phyloP scores from a whole-genome alignment of 1,284 basidiomycete genomes.

The Singerocomus rubriflavus region DNA sequence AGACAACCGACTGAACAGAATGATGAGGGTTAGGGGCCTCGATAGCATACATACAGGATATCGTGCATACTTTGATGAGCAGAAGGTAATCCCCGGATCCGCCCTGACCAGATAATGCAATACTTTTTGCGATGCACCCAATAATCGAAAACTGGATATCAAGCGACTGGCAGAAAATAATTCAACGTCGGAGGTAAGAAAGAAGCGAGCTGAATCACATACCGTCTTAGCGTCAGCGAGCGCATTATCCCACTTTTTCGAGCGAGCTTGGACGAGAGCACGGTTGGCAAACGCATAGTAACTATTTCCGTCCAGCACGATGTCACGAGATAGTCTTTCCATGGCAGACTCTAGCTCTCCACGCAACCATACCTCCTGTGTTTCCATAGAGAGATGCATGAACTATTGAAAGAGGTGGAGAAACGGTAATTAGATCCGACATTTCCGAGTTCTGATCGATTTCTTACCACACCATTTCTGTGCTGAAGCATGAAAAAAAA shows the following conservation, averaged over 20 bases:
- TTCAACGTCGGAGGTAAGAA: neutral
- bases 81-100: slow-evolving; percentile 16
- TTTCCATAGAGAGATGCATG: slow-evolving; percentile 4
- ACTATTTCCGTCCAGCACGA: slow-evolving; percentile 10
- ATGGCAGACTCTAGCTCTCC: slow-evolving; percentile 2
- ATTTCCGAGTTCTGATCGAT: neutral
- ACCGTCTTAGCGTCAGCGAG: slow-evolving; percentile 20
- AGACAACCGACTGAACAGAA: slow-evolving; percentile 10
- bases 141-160: slow-evolving; percentile 14
- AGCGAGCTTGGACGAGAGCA: slow-evolving; percentile 13
- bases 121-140: slow-evolving; percentile 19
- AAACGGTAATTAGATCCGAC: neutral
- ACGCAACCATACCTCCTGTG: slow-evolving; percentile 7
- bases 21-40: neutral
- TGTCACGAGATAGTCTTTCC: slow-evolving; percentile 14
- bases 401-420: slow-evolving; percentile 4
- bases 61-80: slow-evolving; percentile 14
- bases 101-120: slow-evolving; percentile 14
- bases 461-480: slow-evolving; percentile 8
- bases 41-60: neutral
- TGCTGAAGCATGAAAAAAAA: neutral
- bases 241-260: slow-evolving; percentile 7
- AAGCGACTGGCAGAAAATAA: slow-evolving; percentile 9
- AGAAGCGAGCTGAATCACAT: neutral
- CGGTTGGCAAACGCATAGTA: slow-evolving; percentile 14